Percentiles rank a stretch among this genome's conserved stretches.
phyloP scores from a whole-genome alignment of 805 yeast species.

The Metschnikowia henanensis region DNA sequence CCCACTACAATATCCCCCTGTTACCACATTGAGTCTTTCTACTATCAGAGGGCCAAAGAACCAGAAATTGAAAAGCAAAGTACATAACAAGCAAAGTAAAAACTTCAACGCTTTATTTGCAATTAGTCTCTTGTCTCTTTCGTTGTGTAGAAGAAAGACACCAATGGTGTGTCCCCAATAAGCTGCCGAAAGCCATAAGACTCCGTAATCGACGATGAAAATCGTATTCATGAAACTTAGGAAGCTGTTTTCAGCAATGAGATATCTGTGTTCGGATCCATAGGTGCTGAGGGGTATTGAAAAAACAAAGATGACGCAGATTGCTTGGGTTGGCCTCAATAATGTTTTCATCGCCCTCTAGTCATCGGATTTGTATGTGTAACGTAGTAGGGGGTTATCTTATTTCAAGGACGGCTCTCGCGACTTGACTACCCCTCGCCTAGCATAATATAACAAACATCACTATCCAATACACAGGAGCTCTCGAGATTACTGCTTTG shows the following conservation, averaged over 20 bases:
- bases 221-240: slow-evolving; percentile 20
- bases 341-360: not conserved
- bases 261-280: slow-evolving; percentile 13
- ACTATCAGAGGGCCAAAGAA: slow-evolving; percentile 35
- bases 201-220: slow-evolving; percentile 30
- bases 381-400: too few relatives aligned
- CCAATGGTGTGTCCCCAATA: slow-evolving; percentile 16
- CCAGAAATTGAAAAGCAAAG: slow-evolving; percentile 25
- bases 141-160: not conserved
- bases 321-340: slow-evolving; percentile 2
- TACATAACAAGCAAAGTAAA: slow-evolving; percentile 12
- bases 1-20: slow-evolving; percentile 17
- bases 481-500: too few relatives aligned
- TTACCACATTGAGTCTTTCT: slow-evolving; percentile 24
- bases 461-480: too few relatives aligned
- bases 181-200: slow-evolving; percentile 28
- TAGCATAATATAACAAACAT: too few relatives aligned
- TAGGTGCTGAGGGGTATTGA: slow-evolving; percentile 24
- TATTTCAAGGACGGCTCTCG: too few relatives aligned
- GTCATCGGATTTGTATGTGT: too few relatives aligned
- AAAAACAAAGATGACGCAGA: slow-evolving; percentile 18
- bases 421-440: too few relatives aligned
- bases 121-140: not conserved
- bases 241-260: slow-evolving; percentile 15
- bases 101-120: slow-evolving; percentile 10